A percentile compares a stretch with the other conserved stretches of the same genome.
Conservation (phyloP, 2,329 filamentous ascomycete species). For the Orbilia javanica region DNA sequence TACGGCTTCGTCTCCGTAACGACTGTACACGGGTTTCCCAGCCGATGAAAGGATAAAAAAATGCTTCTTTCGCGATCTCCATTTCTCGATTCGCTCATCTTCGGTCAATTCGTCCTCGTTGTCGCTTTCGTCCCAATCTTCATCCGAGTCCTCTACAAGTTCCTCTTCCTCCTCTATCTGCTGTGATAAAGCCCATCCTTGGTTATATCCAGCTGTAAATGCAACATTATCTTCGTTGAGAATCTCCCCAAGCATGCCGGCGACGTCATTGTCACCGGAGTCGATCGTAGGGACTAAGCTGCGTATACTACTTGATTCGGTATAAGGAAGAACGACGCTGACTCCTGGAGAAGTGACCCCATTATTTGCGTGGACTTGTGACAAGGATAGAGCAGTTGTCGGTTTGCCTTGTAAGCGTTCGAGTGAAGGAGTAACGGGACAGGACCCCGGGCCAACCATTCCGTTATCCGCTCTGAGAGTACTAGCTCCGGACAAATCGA, state of each 20-base stretch:
- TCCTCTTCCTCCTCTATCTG: constrained; percentile 54
- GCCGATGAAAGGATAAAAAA: constrained; percentile 96
- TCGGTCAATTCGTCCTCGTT: constrained; percentile 65
- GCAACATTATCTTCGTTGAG: constrained; percentile 60
- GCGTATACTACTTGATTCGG: constrained; percentile 60
- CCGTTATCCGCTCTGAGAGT: constrained; percentile 41
- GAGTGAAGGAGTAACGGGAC: constrained; percentile 49
- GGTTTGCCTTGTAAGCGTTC: constrained; percentile 57
- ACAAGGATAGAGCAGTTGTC: constrained; percentile 54
- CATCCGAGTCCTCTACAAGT: constrained; percentile 60
- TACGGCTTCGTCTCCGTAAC: constrained; percentile 88
- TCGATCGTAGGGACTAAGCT: constrained; percentile 61
- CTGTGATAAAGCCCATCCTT: constrained; percentile 47
- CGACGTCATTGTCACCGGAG: constrained; percentile 61
- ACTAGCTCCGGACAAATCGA: constrained; percentile 36
- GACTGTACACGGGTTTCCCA: constrained; percentile 96
- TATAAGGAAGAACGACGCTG: constrained; percentile 47
- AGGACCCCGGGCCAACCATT: constrained; percentile 35
- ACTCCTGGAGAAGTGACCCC: constrained; percentile 38
- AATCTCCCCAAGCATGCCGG: constrained; percentile 62
- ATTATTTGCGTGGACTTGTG: constrained; percentile 55
- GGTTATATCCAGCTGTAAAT: constrained; percentile 44
- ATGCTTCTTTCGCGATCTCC: constrained; percentile 95
- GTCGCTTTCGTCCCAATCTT: constrained; percentile 61
- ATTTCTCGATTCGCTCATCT: constrained; percentile 74